Percentiles rank a stretch among this genome's conserved stretches.
phyloP scores from a whole-genome alignment of 257 asterid genomes.

The Jasminum sambac region DNA sequence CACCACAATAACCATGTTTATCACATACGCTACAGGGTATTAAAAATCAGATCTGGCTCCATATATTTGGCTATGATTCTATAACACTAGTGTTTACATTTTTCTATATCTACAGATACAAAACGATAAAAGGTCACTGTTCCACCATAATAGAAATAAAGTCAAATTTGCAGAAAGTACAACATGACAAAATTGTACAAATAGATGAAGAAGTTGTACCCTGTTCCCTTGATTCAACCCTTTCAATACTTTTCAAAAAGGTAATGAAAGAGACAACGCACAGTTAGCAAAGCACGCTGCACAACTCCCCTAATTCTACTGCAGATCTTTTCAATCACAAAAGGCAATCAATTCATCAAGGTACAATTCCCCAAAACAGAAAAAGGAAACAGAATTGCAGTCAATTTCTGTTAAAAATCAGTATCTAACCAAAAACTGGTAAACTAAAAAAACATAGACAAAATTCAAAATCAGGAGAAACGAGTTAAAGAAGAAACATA shows the following conservation, averaged over 20 bases:
- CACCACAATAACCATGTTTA: background rate
- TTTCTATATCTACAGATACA: background rate
- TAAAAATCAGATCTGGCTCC: slow-evolving; percentile 29
- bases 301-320: background rate
- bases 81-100: background rate
- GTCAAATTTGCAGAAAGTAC: background rate
- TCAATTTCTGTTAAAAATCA: background rate
- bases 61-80: background rate
- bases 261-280: background rate
- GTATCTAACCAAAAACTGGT: slow-evolving; percentile 8
- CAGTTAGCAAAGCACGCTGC: background rate
- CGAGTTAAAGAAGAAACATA: slow-evolving; percentile 24
- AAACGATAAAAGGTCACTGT: background rate
- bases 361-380: background rate
- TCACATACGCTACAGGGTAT: background rate
- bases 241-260: background rate
- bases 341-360: background rate
- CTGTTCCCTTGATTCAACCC: background rate
- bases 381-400: no score
- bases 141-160: background rate
- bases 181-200: background rate
- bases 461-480: background rate
- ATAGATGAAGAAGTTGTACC: background rate
- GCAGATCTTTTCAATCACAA: background rate
- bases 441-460: background rate